Evolutionary conservation across 805 yeast species (phyloP), one percentile per base, ranked within the genome.

Genomic region (Sugiyamaella lignohabitans): DNA sequence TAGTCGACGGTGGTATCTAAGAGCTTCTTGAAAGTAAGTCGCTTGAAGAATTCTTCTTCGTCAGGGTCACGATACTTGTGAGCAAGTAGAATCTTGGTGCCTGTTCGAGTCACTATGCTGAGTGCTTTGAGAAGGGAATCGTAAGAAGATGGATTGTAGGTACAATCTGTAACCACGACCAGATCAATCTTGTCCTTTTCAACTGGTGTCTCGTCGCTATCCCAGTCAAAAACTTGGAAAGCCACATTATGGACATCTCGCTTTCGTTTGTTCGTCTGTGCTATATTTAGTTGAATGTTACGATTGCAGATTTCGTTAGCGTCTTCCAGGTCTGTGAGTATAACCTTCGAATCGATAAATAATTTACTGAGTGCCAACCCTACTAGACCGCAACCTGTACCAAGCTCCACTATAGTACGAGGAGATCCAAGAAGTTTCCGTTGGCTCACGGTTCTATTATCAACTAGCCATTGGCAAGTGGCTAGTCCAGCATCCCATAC

Each of bases 371-470:
- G 35, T 4, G 61, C 58, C 3, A 68, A 43, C 2, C 72, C 67
- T 0, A 66, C 67, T 0, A 69, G 51, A 1, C 75, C 75, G 41
- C 72, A 68, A 0, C 75, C 75, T 2, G 74, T 63, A 1, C 75
- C 75, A 2, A 71, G 57, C 48, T 71, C 75, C 10, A 71, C 45
- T 2, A 70, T 56, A 2, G 55, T 54, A 24, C 29, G 29, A 4
- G 39, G 21, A 8, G 34, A n/a, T 19, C 34, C 23, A 11, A 24
- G 38, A n/a, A 41, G 24, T 20, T 14, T 8, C 19, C n/a, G 4
- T 10, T 3, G 19, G 34, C 29, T 10, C 11, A 5, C 19, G 5
- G 34, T 29, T 16, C 34, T 24, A 4, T 27, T 5, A 16, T 36
- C 20, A 4, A 29, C 17, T n/a, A 29, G 18, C 42, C 36, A 29